Percentiles rank a stretch among this genome's conserved stretches.
Evolutionary conservation across 768 basidiomycete species (phyloP).

Genomic region (Pleurotus tuber-regium): DNA sequence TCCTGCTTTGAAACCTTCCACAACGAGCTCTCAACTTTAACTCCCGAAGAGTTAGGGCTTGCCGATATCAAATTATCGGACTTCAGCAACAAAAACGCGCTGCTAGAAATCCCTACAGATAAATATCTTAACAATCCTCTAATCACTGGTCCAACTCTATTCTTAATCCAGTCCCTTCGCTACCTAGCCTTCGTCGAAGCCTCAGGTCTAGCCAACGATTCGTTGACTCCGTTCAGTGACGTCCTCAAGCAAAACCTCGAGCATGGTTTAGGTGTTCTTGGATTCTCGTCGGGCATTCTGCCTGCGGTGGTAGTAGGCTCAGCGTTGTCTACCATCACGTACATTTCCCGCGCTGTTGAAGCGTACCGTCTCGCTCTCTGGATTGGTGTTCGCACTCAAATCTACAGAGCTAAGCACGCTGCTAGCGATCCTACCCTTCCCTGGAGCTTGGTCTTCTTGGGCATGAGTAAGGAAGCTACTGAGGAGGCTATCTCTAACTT

Average conservation of each 20-base stretch:
- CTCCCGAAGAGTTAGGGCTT: slow-evolving; percentile 30
- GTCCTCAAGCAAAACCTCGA: slow-evolving; percentile 31
- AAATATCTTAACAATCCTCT: slow-evolving; percentile 44
- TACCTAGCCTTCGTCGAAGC: slow-evolving; percentile 45
- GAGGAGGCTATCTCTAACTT: slow-evolving; percentile 18
- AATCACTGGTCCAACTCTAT: slow-evolving; percentile 44
- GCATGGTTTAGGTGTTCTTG: slow-evolving; percentile 35
- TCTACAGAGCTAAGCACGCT: slow-evolving; percentile 21
- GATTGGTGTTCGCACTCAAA: slow-evolving; percentile 38
- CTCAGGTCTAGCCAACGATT: slow-evolving; percentile 6
- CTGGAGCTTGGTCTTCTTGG: slow-evolving; percentile 46
- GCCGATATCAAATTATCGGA: slow-evolving; percentile 40
- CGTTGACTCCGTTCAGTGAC: slow-evolving; percentile 23
- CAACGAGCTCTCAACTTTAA: slow-evolving; percentile 45
- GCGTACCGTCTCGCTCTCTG: slow-evolving; percentile 41
- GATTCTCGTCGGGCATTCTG: slow-evolving; percentile 45
- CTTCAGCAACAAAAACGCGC: slow-evolving; percentile 36
- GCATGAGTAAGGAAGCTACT: slow-evolving; percentile 20
- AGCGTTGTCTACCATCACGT: slow-evolving; percentile 29
- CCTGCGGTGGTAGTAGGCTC: slow-evolving; percentile 41
- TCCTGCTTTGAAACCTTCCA: slow-evolving; percentile 51
- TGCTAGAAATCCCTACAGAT: slow-evolving; percentile 34
- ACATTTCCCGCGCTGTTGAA: slow-evolving; percentile 33
- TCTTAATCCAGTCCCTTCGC: slow-evolving; percentile 50
- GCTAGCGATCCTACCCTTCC: slow-evolving; percentile 25